Percentiles rank a stretch among this genome's conserved stretches.
phyloP scores from a whole-genome alignment of 176 grass and related monocot species.

The Eleusine indica region DNA sequence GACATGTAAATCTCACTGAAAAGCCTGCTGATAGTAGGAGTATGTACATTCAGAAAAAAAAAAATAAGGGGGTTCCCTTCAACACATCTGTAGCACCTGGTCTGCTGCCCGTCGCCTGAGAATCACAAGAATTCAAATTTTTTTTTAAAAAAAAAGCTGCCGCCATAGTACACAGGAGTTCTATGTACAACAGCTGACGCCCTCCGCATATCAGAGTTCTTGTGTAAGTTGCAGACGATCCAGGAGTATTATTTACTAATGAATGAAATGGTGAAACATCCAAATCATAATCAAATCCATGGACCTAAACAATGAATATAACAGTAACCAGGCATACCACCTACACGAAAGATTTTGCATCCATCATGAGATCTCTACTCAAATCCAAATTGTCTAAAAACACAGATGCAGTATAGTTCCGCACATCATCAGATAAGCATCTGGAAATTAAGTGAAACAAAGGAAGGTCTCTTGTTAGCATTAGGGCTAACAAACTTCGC shows the following conservation, averaged over 20 bases:
- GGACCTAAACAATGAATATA: background rate
- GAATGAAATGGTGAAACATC: background rate
- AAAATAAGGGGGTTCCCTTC: too few species aligned
- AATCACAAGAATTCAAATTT: too few species aligned
- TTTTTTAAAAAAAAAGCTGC: too few species aligned
- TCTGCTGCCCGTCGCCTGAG: too few species aligned
- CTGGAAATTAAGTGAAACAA: background rate
- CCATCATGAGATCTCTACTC: background rate
- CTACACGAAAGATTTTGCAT: background rate
- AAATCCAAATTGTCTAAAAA: constrained; percentile 7
- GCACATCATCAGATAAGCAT: background rate
- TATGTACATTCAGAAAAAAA: too few species aligned
- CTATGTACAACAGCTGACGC: too few species aligned
- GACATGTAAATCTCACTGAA: too few species aligned
- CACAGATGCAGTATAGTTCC: background rate
- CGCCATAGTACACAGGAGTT: too few species aligned
- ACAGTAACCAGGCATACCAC: background rate
- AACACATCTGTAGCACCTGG: too few species aligned
- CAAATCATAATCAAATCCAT: background rate
- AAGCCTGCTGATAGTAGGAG: too few species aligned
- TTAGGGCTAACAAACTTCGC: constrained; percentile 20
- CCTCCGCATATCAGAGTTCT: too few species aligned
- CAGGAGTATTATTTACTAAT: background rate
- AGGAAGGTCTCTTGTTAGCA: background rate
- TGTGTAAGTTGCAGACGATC: background rate